Conservation (phyloP, 768 basidiomycete species). For the Panellus pusillus region DNA sequence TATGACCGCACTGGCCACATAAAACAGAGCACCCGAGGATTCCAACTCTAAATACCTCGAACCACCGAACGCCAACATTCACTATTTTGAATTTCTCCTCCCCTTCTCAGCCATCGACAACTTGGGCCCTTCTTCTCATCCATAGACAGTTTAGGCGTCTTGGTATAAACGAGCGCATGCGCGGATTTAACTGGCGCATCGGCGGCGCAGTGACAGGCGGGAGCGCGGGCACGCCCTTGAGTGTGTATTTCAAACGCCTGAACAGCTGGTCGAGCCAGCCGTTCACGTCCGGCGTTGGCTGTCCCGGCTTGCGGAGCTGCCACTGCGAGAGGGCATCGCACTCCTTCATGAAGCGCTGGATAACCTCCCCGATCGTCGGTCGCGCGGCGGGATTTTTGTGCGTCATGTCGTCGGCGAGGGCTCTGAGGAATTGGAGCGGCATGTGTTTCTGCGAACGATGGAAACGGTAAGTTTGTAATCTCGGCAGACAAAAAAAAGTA, state of each 20-base stretch:
- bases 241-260: neutral
- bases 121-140: neutral
- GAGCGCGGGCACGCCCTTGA: slow-evolving; percentile 12
- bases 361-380: slow-evolving; percentile 29
- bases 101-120: slow-evolving; percentile 23
- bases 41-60: neutral
- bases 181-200: slow-evolving; percentile 1
- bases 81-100: neutral
- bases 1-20: too few species aligned
- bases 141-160: neutral
- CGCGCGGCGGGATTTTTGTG: slow-evolving; percentile 27
- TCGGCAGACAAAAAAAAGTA: neutral
- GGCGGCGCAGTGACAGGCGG: neutral
- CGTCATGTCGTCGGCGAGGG: slow-evolving; percentile 29
- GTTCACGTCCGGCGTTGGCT: slow-evolving; percentile 5
- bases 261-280: slow-evolving; percentile 15
- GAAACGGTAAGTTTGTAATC: neutral
- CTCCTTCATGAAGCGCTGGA: slow-evolving; percentile 23
- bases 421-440: slow-evolving; percentile 29
- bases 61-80: neutral
- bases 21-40: too few species aligned
- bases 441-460: slow-evolving; percentile 2
- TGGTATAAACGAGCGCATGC: slow-evolving; percentile 17
- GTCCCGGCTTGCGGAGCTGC: slow-evolving; percentile 26
- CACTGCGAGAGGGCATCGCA: slow-evolving; percentile 15